Evolutionary conservation across 2,329 filamentous ascomycete genomes (phyloP).

Genomic region (Verticillium klebahnii): DNA sequence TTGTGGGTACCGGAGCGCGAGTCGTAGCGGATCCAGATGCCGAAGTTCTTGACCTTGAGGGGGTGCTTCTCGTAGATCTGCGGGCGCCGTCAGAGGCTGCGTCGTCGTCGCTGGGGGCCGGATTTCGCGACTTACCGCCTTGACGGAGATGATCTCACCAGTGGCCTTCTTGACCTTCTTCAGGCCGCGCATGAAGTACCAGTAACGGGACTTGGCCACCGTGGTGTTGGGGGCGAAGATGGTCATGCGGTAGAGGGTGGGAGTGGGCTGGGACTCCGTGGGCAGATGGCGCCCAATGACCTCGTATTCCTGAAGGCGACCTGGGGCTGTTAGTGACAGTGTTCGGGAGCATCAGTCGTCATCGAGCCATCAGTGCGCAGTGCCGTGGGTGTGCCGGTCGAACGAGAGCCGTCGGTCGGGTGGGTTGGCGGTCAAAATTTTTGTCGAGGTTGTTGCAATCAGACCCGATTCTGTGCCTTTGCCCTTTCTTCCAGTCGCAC

Average conservation of each 20-base stretch:
- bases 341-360: constrained; percentile 19
- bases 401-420: no score
- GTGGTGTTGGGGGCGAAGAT: constrained; percentile 98
- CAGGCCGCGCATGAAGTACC: constrained; percentile 99
- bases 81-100: neutral
- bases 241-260: constrained; percentile 99
- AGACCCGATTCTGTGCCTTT: neutral
- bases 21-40: constrained; percentile 99
- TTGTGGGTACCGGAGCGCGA: constrained; percentile 99
- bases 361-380: neutral
- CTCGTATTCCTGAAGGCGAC: constrained; percentile 99
- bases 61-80: constrained; percentile 97
- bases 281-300: constrained; percentile 99
- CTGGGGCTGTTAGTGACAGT: constrained; percentile 26
- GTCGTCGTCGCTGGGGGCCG: neutral
- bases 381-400: neutral
- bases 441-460: neutral
- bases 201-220: constrained; percentile 99
- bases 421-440: neutral
- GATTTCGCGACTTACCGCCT: constrained; percentile 66
- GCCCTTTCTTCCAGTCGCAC: neutral
- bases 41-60: constrained; percentile 99
- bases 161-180: constrained; percentile 99
- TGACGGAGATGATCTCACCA: constrained; percentile 97
- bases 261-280: constrained; percentile 92